Conservation (phyloP, 2,329 filamentous ascomycete genomes). For the Claviceps spartinae region DNA sequence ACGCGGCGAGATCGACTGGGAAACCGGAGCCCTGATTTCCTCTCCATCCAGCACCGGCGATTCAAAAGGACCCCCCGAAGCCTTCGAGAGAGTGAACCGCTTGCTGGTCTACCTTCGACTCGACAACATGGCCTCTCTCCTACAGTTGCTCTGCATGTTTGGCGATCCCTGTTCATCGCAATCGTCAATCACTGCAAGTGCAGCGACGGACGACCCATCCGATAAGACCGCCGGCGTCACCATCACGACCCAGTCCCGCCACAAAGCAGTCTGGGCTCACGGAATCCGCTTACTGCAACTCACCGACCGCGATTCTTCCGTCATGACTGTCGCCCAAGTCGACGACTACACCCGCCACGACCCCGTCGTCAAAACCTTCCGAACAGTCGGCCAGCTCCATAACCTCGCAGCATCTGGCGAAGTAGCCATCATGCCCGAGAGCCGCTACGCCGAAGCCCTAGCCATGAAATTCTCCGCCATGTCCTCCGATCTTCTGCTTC, state of each 20-base stretch:
- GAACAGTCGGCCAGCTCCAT: conserved; percentile 73
- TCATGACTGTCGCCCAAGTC: conserved; percentile 82
- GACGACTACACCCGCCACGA: conserved; percentile 62
- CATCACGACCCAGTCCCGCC: not conserved
- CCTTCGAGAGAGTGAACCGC: conserved; percentile 33
- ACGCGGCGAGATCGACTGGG: conserved; percentile 84
- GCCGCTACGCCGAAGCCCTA: conserved; percentile 67
- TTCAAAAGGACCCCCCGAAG: conserved; percentile 1
- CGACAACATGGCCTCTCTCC: conserved; percentile 69
- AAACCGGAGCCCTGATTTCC: conserved; percentile 15
- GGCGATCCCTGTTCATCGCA: conserved; percentile 30
- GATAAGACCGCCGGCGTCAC: conserved; percentile 8
- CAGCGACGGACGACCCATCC: conserved; percentile 4
- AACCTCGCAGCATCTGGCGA: conserved; percentile 72
- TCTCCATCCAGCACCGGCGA: conserved; percentile 6
- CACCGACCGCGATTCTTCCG: conserved; percentile 83
- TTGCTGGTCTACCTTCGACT: conserved; percentile 72
- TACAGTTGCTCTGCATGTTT: conserved; percentile 70
- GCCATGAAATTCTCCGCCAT: conserved; percentile 56
- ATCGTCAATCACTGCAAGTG: not conserved
- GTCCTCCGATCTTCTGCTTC: conserved; percentile 58
- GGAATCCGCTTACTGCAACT: conserved; percentile 78
- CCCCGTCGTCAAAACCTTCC: conserved; percentile 82
- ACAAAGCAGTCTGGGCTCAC: conserved; percentile 49
- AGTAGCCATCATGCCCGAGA: conserved; percentile 65